Conservation (phyloP, 2,329 filamentous ascomycete genomes). For the Fulvia fulva region DNA sequence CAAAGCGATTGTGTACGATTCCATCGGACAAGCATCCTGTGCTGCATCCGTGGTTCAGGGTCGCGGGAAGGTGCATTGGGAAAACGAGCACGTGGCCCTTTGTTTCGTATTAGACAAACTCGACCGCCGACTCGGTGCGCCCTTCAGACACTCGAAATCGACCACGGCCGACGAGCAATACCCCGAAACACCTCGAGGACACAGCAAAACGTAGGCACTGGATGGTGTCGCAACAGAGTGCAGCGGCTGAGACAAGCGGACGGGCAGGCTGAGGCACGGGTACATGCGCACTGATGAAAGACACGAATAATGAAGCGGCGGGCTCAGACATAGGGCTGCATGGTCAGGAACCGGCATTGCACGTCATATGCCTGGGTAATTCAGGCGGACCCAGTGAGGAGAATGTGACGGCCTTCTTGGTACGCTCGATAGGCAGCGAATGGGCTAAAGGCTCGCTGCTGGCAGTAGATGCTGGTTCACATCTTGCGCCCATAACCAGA, state of each 20-base stretch:
- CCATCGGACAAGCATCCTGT: background rate
- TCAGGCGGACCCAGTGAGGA: conserved; percentile 87
- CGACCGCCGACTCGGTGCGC: background rate
- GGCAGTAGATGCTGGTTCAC: conserved; percentile 90
- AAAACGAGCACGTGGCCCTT: background rate
- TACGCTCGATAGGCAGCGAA: conserved; percentile 71
- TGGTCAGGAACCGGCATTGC: conserved; percentile 36
- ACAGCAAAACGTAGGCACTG: background rate
- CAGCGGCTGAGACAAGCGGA: conserved; percentile 17
- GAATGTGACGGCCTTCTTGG: conserved; percentile 83
- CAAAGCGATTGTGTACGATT: background rate
- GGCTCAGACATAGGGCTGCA: conserved; percentile 35
- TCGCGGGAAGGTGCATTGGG: background rate
- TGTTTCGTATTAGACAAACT: background rate
- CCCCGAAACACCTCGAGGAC: background rate
- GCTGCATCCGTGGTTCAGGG: background rate
- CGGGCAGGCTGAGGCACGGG: conserved; percentile 10
- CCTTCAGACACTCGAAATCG: background rate
- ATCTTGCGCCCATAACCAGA: conserved; percentile 77
- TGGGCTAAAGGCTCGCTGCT: conserved; percentile 82
- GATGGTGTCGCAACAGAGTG: background rate
- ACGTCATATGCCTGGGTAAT: conserved; percentile 60
- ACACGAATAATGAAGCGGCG: conserved; percentile 32
- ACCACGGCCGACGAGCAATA: background rate
- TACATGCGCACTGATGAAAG: conserved; percentile 40